A percentile compares a stretch with the other conserved stretches of the same genome.
Conservation (phyloP, 1,284 basidiomycete genomes). For the Omphalotus olearius region DNA sequence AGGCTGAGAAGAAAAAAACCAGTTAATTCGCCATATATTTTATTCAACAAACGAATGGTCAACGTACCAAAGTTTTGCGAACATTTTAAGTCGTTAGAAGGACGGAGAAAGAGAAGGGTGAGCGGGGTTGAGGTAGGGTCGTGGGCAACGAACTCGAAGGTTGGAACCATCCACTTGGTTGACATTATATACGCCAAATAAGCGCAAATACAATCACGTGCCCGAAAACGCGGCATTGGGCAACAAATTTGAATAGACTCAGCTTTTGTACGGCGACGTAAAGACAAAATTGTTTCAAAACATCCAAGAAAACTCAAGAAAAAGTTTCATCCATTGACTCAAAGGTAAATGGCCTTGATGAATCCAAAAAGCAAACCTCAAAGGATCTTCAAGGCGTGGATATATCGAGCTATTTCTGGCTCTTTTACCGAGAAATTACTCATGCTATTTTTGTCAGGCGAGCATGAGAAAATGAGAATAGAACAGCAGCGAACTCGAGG, state of each 20-base stretch:
- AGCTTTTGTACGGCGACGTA: too few relatives aligned
- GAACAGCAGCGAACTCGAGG: too few relatives aligned
- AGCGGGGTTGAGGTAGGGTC: neutral
- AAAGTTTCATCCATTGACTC: too few relatives aligned
- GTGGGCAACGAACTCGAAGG: neutral
- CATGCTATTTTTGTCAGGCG: too few relatives aligned
- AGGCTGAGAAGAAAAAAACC: constrained; percentile 1
- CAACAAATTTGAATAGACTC: neutral
- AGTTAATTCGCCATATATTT: neutral
- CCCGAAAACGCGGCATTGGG: neutral
- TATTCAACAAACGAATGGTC: neutral
- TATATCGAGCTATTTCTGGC: too few relatives aligned
- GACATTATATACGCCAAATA: neutral
- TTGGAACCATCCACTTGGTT: neutral
- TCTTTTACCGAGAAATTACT: too few relatives aligned
- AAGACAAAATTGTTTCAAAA: too few relatives aligned
- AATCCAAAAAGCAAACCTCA: too few relatives aligned
- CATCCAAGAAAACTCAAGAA: too few relatives aligned
- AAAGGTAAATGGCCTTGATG: too few relatives aligned
- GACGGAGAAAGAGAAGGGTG: neutral
- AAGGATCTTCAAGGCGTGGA: too few relatives aligned
- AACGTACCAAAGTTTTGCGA: constrained; percentile 5
- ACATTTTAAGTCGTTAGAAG: constrained; percentile 7
- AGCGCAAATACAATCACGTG: neutral
- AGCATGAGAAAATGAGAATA: too few relatives aligned